Evolutionary conservation across 2,329 filamentous ascomycete genomes (phyloP).

Genomic region (Mycogone perniciosa): DNA sequence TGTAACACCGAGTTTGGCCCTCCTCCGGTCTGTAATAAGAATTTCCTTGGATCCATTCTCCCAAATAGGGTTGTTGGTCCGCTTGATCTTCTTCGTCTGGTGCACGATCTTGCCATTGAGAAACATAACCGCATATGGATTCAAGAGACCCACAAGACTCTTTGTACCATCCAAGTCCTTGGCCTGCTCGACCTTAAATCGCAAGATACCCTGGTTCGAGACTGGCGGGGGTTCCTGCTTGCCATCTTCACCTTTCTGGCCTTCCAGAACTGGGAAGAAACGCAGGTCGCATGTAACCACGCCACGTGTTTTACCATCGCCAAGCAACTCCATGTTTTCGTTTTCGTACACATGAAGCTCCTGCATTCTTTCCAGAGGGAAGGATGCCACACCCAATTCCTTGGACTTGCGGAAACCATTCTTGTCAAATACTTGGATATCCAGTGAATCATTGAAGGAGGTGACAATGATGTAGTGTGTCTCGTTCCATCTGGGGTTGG

Average conservation of each 20-base stretch:
- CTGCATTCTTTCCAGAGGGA: slow-evolving; percentile 76
- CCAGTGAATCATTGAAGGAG: slow-evolving; percentile 80
- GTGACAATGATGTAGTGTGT: slow-evolving; percentile 94
- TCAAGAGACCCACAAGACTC: slow-evolving; percentile 85
- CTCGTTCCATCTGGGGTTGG: slow-evolving; percentile 91
- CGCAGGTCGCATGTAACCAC: slow-evolving; percentile 74
- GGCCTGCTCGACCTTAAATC: slow-evolving; percentile 89
- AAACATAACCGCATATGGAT: slow-evolving; percentile 81
- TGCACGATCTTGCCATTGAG: slow-evolving; percentile 92
- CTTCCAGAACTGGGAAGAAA: slow-evolving; percentile 89
- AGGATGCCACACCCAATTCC: slow-evolving; percentile 81
- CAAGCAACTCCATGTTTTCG: slow-evolving; percentile 73
- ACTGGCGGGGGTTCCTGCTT: slow-evolving; percentile 76
- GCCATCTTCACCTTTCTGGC: slow-evolving; percentile 66
- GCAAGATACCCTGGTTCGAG: slow-evolving; percentile 86
- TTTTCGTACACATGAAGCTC: slow-evolving; percentile 74
- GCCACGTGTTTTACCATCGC: slow-evolving; percentile 78
- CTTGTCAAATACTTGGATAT: slow-evolving; percentile 81
- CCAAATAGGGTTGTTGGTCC: slow-evolving; percentile 96
- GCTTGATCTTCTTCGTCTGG: slow-evolving; percentile 84
- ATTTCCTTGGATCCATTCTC: slow-evolving; percentile 89
- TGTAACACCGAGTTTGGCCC: slow-evolving; percentile 81
- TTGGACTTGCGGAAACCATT: slow-evolving; percentile 97
- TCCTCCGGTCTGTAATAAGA: slow-evolving; percentile 87
- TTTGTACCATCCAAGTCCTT: slow-evolving; percentile 92